Conservation (phyloP, 2,329 filamentous ascomycete genomes). For the Nothophaeocryptopus gaeumannii region DNA sequence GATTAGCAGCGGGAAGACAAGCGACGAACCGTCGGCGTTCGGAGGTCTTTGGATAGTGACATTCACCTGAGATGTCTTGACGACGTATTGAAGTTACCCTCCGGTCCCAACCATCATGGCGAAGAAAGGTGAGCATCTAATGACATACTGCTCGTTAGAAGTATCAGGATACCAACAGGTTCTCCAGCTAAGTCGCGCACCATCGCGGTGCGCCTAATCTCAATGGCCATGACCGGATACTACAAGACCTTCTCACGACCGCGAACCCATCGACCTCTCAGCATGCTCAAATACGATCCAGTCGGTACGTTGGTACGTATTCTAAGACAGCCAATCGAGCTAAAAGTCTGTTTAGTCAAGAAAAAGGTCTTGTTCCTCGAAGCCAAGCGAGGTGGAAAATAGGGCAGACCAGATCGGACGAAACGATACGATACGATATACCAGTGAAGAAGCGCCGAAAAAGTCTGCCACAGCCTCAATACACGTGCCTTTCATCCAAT, state of each 20-base stretch:
- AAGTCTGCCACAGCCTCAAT: too few relatives aligned
- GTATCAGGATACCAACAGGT: not conserved
- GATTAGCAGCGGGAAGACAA: too few relatives aligned
- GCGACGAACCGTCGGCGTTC: not conserved
- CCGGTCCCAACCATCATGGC: slow-evolving; percentile 20
- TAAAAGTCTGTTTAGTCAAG: slow-evolving; percentile 60
- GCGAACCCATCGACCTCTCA: slow-evolving; percentile 76
- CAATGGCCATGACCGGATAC: slow-evolving; percentile 98
- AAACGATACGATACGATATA: too few relatives aligned
- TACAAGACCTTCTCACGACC: slow-evolving; percentile 89
- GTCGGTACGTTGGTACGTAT: slow-evolving; percentile 84
- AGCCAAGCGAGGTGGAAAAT: slow-evolving; percentile 69
- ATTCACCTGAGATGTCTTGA: not conserved
- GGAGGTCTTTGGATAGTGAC: not conserved
- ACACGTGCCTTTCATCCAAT: too few relatives aligned
- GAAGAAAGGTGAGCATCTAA: slow-evolving; percentile 31
- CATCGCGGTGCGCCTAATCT: slow-evolving; percentile 88
- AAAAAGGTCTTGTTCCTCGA: slow-evolving; percentile 96
- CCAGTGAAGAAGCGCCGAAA: too few relatives aligned
- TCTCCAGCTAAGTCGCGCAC: slow-evolving; percentile 79
- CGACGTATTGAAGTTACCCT: not conserved
- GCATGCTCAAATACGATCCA: slow-evolving; percentile 98
- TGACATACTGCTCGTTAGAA: not conserved
- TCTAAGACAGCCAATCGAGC: too few relatives aligned
- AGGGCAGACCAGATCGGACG: not conserved